Base-by-base conservation (phyloP, 225 moss, liverwort and hornwort species). In the Takakia lepidozioides region DNA sequence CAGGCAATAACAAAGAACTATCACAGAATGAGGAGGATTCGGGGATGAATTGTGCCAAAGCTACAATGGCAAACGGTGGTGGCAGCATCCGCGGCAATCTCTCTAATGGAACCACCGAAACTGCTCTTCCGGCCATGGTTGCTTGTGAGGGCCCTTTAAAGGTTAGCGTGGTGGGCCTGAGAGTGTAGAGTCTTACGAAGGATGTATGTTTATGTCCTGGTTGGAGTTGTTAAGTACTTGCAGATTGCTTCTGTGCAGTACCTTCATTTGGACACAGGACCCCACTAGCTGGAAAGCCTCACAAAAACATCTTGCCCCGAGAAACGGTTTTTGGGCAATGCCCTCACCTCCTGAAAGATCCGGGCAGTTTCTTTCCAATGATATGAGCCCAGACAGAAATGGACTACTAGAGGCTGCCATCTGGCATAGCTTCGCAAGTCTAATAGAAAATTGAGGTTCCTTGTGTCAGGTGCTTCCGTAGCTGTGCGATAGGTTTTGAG, bases 51-150 rank as follows among this genome's bases (percentile, higher is more conserved):
- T 62, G 60, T 16, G 48, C 51, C 8, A 78, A 73, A 61, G 30
- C 64, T 38, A 49, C 70, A 28, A 34, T 60, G 30, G 52, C 66
- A 39, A 69, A 52, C n/a, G 85, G 56, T 24, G 54, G 60, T 52
- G 67, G 67, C 36, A 61, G 57, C 15, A 77, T 70, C 20, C 74
- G 78, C 9, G 70, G 67, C 2, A 86, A 83, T 58, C 59, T 69
- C 13, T 52, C 76, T 3, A 81, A 76, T 61, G 81, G 70, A 60
- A 78, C 32, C 52, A 59, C 77, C 65, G 88, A 92, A 52, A 69
- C 72, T 29, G 58, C 77, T 24, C 53, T 85, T 55, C 82, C 85
- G 13, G 56, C 88, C 10, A 71, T 75, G 25, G 70, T 83, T 46
- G 83, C 86, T 14, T 67, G 72, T 43, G 82, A 92, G 67, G 79